Percentiles rank a stretch among this genome's conserved stretches.
Conservation (phyloP, 257 asterid genomes). For the Ajuga chamaepitys region DNA sequence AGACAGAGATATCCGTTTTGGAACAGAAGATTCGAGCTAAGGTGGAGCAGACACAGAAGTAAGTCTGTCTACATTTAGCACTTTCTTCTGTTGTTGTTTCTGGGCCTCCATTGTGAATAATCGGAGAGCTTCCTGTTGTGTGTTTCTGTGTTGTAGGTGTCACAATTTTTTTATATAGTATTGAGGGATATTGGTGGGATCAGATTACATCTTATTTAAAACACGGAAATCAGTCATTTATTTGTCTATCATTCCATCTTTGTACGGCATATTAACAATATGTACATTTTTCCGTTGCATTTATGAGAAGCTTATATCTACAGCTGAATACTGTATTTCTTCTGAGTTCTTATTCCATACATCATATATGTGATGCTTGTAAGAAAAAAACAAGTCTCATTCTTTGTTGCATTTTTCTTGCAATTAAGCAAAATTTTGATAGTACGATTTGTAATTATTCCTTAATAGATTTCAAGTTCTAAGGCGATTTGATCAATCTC, state of each 20-base stretch:
- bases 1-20: slow-evolving; percentile 68
- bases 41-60: slow-evolving; percentile 75
- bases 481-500: too few species aligned
- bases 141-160: slow-evolving; percentile 16
- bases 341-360: too few species aligned
- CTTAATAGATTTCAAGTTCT: too few species aligned
- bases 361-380: too few species aligned
- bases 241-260: background rate
- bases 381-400: too few species aligned
- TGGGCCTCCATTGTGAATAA: slow-evolving; percentile 33
- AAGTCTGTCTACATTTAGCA: slow-evolving; percentile 9
- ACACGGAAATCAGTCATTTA: slow-evolving; percentile 3
- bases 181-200: slow-evolving; percentile 23
- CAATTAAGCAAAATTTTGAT: too few species aligned
- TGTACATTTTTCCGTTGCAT: background rate
- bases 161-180: slow-evolving; percentile 22
- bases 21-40: slow-evolving; percentile 85
- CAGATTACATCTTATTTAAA: slow-evolving; percentile 18
- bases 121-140: slow-evolving; percentile 27
- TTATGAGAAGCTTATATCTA: background rate
- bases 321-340: background rate
- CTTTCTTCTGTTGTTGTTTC: background rate
- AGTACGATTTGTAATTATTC: too few species aligned
- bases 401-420: too few species aligned
- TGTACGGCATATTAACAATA: slow-evolving; percentile 14